A percentile compares a stretch with the other conserved stretches of the same genome.
Conservation (phyloP, 441 rosid genomes). For the Aquilaria agallochum region DNA sequence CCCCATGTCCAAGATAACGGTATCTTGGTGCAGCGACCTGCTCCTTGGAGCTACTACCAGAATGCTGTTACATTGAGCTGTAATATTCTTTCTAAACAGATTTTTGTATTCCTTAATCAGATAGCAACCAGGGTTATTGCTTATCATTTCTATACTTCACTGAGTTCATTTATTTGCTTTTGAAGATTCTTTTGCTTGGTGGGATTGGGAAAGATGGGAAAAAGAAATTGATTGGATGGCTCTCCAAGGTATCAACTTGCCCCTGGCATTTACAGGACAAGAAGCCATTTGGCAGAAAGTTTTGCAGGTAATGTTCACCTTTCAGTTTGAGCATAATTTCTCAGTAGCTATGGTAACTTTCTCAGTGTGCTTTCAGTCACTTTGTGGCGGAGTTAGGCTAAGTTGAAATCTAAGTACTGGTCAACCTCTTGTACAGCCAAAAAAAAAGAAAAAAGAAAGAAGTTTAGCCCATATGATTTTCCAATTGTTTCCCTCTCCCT, state of each 20-base stretch:
- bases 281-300: slow-evolving; percentile 75
- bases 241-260: slow-evolving; percentile 71
- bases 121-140: neutral
- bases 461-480: neutral
- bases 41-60: slow-evolving; percentile 78
- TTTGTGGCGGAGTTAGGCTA: slow-evolving; percentile 2
- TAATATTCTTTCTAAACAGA: slow-evolving; percentile 24
- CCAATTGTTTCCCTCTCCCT: neutral
- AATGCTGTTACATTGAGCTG: slow-evolving; percentile 84
- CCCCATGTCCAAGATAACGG: slow-evolving; percentile 48
- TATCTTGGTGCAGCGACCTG: slow-evolving; percentile 46
- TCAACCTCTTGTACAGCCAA: too few relatives aligned
- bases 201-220: slow-evolving; percentile 85
- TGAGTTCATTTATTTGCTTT: slow-evolving; percentile 1
- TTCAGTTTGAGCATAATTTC: neutral
- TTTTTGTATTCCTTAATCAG: slow-evolving; percentile 6
- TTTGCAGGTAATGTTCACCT: slow-evolving; percentile 41
- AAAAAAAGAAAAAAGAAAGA: neutral
- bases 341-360: slow-evolving; percentile 1
- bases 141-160: neutral
- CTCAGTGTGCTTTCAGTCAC: neutral
- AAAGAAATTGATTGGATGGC: slow-evolving; percentile 86
- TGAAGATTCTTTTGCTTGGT: slow-evolving; percentile 74
- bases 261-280: slow-evolving; percentile 75
- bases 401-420: too few relatives aligned